phyloP scores from a whole-genome alignment of 1,139 yeast genomes.

The Arxiozyma telluris region DNA sequence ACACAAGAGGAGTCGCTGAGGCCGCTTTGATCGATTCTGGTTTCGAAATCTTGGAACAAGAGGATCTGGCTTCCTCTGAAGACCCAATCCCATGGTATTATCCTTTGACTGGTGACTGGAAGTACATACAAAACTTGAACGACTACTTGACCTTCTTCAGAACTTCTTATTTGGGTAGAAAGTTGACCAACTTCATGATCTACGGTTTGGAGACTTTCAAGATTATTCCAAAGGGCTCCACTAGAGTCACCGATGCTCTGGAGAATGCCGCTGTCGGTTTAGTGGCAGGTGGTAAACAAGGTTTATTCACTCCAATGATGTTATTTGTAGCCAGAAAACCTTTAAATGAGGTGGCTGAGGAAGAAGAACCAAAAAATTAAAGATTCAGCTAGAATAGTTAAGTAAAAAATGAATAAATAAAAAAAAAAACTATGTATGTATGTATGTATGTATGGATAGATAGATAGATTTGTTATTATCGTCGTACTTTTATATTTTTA shows the following conservation, averaged over 20 bases:
- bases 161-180: conserved; percentile 81
- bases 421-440: background rate
- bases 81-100: conserved; percentile 97
- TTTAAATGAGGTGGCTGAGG: background rate
- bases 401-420: background rate
- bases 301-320: conserved; percentile 95
- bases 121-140: conserved; percentile 66
- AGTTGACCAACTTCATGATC: conserved; percentile 70
- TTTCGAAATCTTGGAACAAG: conserved; percentile 63
- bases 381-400: too few species aligned
- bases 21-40: conserved; percentile 83
- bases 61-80: conserved; percentile 73
- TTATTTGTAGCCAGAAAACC: conserved; percentile 83
- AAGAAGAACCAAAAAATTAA: background rate
- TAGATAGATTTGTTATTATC: too few species aligned
- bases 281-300: conserved; percentile 85
- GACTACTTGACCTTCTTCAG: conserved; percentile 83
- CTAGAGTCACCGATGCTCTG: conserved; percentile 80
- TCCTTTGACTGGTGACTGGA: conserved; percentile 92
- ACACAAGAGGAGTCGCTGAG: conserved; percentile 72
- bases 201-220: conserved; percentile 76
- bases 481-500: too few species aligned
- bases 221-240: conserved; percentile 88
- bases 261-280: conserved; percentile 96
- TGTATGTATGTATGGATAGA: too few species aligned